Evolutionary conservation across 208 protist species (phyloP).

Genomic region (Kentomonas sorsogonicus): DNA sequence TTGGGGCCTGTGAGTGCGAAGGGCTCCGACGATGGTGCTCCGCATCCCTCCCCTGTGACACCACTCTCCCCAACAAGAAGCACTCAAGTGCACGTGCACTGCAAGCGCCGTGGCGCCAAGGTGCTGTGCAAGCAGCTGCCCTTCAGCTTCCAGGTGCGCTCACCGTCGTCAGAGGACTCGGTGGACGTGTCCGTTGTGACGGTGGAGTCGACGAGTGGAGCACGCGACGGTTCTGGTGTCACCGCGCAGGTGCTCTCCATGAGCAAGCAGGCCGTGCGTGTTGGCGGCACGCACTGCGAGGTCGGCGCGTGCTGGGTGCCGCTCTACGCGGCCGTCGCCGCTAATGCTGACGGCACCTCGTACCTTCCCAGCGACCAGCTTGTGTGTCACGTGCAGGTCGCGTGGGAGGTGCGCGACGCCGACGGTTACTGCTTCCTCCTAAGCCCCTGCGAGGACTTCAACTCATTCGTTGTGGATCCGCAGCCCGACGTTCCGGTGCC

Average conservation of each 20-base stretch:
- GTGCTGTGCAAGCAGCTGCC: conserved; percentile 11
- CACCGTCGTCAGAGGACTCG: conserved; percentile 8
- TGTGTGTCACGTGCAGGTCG: too few relatives aligned
- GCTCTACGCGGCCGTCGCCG: not conserved
- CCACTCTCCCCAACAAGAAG: too few relatives aligned
- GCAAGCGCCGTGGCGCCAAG: conserved; percentile 16
- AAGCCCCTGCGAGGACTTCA: too few relatives aligned
- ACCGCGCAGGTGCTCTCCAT: conserved; percentile 2
- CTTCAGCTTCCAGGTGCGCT: conserved; percentile 20
- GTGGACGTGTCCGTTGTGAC: conserved; percentile 12
- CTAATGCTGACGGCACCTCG: too few relatives aligned
- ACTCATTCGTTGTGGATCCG: too few relatives aligned
- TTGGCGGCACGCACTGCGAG: conserved; percentile 17
- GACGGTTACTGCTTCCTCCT: too few relatives aligned
- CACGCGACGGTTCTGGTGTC: conserved; percentile 1
- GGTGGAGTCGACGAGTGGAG: not conserved
- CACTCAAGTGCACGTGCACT: conserved; percentile 14
- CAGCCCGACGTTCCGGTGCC: too few relatives aligned
- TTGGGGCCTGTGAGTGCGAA: not conserved
- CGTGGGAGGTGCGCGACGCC: too few relatives aligned
- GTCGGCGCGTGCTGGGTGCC: conserved; percentile 21
- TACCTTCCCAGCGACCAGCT: too few relatives aligned
- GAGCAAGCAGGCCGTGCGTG: too few relatives aligned
- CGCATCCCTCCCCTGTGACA: too few relatives aligned
- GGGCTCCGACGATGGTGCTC: too few relatives aligned